Base-by-base conservation (phyloP, 495 filamentous ascomycete genomes). In the Collariella sp. region DNA sequence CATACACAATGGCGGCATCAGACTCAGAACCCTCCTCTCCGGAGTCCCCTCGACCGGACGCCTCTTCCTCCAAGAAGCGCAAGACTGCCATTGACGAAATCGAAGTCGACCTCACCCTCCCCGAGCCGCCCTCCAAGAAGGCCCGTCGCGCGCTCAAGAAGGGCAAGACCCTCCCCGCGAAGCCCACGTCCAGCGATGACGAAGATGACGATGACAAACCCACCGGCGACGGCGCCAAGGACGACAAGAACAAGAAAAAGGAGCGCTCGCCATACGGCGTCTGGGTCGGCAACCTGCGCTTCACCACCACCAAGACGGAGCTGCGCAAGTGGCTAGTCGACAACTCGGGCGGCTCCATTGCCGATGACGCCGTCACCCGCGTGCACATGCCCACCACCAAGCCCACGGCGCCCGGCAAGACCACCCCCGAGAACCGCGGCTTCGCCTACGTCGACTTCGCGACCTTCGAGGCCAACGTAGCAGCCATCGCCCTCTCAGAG, bases 391-490 rank as follows among this genome's bases (percentile, higher is more conserved):
- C 93, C 0, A 70, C 54, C 23, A 72, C 68, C 47, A 74, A 76
- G 48, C 54, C 62, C 6, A 55, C 58, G 0, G 53, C 56, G 56
- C 26, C 23, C 53, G 40, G 53, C 52, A 73, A 70, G 49, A 68
- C 68, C 33, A 58, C 58, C 12, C 66, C 63, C 18, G 66, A 69
- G 57, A 79, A 97, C 71, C 87, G 83, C 63, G 94, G 93, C 7
- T 99, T 95, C 65, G 94, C 94, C 50, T 97, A 97, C 61, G 83
- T 99, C 49, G 94, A 99, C 64, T 94, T 99, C 63, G 74, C 81
- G 12, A 83, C 67, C n/a, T 62, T 78, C 26, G 77, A 80, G 18
- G 82, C 81, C n/a, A 71, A 86, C 57, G 69, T 83, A 0, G 79
- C 84, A 24, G 90, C 88, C 29, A 69, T 97, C 56, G 83, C 76